Base-by-base conservation (phyloP, 1,284 basidiomycete species). In the Cutaneotrichosporon sp. region DNA sequence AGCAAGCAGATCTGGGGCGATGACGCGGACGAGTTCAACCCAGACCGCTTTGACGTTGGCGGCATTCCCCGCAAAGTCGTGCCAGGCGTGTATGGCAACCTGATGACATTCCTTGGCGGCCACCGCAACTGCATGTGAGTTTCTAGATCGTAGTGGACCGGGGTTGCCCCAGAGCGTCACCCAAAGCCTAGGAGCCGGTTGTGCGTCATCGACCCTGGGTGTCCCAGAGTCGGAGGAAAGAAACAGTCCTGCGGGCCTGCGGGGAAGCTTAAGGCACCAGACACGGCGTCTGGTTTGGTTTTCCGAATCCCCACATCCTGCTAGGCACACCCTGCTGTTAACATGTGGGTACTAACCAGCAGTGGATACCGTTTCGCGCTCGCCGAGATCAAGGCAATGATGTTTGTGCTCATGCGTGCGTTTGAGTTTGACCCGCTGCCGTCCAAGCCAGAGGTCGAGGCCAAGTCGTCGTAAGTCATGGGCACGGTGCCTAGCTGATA, bases 311-410 rank as follows among this genome's bases (percentile, higher is more conserved):
- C n/a, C n/a, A n/a, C n/a, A n/a, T n/a, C n/a, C 26, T 30, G 26
- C 26, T 7, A 5, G 26, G 5, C 10, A 10, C 26, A 30, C 7
- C 26, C 5, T 30, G 26, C 7, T 30, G 26, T 30, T 7, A 7
- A 30, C 26, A 7, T 10, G 26, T 30, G 8, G n/a, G 63, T 84
- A 1, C 76, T 81, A 10, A 76, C 77, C 0, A 82, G 84, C 68
- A 85, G 87, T 61, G 84, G 85, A 10, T 86, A 82, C 67, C 79
- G 80, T 60, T 87, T 88, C 63, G 84, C 85, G 8, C 62, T 88
- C 44, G 77, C 79, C 20, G 84, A 88, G 64, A 82, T 80, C 71
- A 84, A 84, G 64, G 80, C 78, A 0, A 72, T 84, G 8, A 56
- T 85, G 8, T 85, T 83, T 62, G 78, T 80, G 0, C 73, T 84